Conservation (phyloP, 257 asterid species). For the Coffea eugenioides region DNA sequence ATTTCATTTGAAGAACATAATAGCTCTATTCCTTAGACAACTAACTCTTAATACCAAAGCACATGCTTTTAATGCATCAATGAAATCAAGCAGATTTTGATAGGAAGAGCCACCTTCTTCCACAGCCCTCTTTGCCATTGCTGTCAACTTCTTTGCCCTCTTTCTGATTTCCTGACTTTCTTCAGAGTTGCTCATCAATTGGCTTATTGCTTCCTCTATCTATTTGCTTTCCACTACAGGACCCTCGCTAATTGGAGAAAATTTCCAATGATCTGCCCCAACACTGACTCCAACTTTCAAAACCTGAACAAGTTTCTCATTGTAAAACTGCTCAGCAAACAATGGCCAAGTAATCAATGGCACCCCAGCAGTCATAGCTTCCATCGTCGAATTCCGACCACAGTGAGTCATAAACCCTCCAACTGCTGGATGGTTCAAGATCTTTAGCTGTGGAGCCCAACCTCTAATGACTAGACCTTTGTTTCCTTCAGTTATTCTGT, state of each 20-base stretch:
- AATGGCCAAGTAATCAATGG: slow-evolving; percentile 36
- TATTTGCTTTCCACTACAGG: slow-evolving; percentile 5
- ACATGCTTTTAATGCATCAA: background rate
- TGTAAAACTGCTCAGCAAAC: slow-evolving; percentile 31
- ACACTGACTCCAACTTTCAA: background rate
- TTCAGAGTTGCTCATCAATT: slow-evolving; percentile 1
- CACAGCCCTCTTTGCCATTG: slow-evolving; percentile 12
- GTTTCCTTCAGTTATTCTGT: too few species aligned
- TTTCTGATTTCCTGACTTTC: slow-evolving; percentile 1
- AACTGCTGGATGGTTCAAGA: too few species aligned
- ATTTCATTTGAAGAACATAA: background rate
- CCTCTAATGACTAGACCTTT: too few species aligned
- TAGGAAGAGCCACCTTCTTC: slow-evolving; percentile 26
- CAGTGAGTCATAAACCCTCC: background rate
- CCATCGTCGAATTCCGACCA: slow-evolving; percentile 30
- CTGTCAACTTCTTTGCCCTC: slow-evolving; percentile 1
- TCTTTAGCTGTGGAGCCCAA: too few species aligned
- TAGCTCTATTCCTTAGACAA: background rate
- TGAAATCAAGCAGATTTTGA: slow-evolving; percentile 3
- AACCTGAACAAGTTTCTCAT: slow-evolving; percentile 21
- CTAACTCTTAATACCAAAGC: slow-evolving; percentile 7
- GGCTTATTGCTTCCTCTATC: slow-evolving; percentile 12
- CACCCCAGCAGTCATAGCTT: slow-evolving; percentile 19
- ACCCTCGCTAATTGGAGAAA: background rate
- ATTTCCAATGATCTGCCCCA: slow-evolving; percentile 20